These are phyloP conservation scores for Boletus nobilissimus DNA, from an alignment of 1,284 basidiomycete genomes.

Conservation along the genomic window DNA sequence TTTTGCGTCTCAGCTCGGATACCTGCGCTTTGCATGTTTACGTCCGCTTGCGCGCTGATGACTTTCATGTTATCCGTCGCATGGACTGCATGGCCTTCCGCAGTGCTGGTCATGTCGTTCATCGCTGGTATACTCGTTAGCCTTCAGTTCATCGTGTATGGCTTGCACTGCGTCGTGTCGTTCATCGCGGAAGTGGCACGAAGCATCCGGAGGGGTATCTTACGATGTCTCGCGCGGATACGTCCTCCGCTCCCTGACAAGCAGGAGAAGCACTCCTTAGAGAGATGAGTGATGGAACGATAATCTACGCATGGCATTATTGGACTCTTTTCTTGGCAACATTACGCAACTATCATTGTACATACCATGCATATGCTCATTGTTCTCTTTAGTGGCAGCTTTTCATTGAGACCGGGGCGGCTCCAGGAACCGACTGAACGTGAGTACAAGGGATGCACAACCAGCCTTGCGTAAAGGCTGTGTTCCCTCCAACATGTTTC, in stretches of 20 bases:
- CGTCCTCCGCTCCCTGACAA: slow-evolving; percentile 17
- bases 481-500: neutral
- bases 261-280: slow-evolving; percentile 23
- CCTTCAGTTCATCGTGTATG: slow-evolving; percentile 73
- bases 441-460: neutral
- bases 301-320: slow-evolving; percentile 8
- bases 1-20: slow-evolving; percentile 72
- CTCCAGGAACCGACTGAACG: neutral
- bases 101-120: slow-evolving; percentile 66
- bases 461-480: neutral
- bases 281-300: slow-evolving; percentile 11
- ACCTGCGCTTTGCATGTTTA: slow-evolving; percentile 66
- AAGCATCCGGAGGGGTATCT: slow-evolving; percentile 26
- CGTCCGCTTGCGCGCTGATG: slow-evolving; percentile 64
- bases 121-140: slow-evolving; percentile 64
- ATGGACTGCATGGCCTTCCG: slow-evolving; percentile 68
- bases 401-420: neutral
- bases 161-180: slow-evolving; percentile 50
- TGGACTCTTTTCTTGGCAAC: neutral
- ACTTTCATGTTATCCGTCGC: slow-evolving; percentile 68
- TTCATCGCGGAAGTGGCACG: slow-evolving; percentile 25
- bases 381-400: neutral
- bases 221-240: slow-evolving; percentile 30
- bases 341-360: slow-evolving; percentile 15
- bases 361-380: slow-evolving; percentile 9